Percentiles rank a stretch among this genome's conserved stretches.
These are phyloP conservation scores for Graphium sp. DNA, from an alignment of 2,329 filamentous ascomycete genomes.

Conservation along the genomic window DNA sequence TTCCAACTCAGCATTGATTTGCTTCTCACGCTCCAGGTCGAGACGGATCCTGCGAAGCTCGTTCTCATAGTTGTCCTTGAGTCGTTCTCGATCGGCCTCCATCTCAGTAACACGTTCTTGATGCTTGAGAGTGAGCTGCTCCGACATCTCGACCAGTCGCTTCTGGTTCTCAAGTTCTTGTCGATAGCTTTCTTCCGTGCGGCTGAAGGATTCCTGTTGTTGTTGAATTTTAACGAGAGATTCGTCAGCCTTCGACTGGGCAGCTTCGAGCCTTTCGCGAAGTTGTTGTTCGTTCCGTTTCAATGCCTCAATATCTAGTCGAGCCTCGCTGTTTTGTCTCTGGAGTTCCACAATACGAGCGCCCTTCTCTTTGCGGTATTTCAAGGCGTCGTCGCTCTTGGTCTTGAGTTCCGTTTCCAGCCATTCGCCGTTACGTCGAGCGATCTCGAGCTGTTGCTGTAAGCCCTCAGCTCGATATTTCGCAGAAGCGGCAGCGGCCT, in stretches of 20 bases:
- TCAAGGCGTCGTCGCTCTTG: constrained; percentile 72
- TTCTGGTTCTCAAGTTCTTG: constrained; percentile 70
- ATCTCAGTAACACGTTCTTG: constrained; percentile 55
- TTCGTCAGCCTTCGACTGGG: constrained; percentile 78
- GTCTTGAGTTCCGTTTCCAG: constrained; percentile 83
- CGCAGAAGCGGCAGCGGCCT: constrained; percentile 61
- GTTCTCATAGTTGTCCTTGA: constrained; percentile 50
- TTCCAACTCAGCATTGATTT: constrained; percentile 25
- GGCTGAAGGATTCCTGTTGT: constrained; percentile 66
- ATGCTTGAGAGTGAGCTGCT: constrained; percentile 58
- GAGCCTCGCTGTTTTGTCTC: constrained; percentile 72
- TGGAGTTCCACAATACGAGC: constrained; percentile 78
- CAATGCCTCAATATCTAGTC: constrained; percentile 58
- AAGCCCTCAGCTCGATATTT: constrained; percentile 85
- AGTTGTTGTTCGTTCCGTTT: constrained; percentile 67
- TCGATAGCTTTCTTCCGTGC: constrained; percentile 72
- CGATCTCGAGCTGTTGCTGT: constrained; percentile 76
- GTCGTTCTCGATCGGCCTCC: constrained; percentile 39
- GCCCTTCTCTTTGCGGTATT: constrained; percentile 88
- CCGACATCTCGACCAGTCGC: constrained; percentile 67
- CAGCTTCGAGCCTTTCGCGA: constrained; percentile 64
- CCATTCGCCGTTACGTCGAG: constrained; percentile 86
- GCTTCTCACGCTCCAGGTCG: constrained; percentile 38
- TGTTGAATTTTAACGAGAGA: constrained; percentile 67
- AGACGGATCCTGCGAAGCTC: constrained; percentile 36